phyloP scores from a whole-genome alignment of 805 yeast species.

The Metschnikowia lunata region DNA sequence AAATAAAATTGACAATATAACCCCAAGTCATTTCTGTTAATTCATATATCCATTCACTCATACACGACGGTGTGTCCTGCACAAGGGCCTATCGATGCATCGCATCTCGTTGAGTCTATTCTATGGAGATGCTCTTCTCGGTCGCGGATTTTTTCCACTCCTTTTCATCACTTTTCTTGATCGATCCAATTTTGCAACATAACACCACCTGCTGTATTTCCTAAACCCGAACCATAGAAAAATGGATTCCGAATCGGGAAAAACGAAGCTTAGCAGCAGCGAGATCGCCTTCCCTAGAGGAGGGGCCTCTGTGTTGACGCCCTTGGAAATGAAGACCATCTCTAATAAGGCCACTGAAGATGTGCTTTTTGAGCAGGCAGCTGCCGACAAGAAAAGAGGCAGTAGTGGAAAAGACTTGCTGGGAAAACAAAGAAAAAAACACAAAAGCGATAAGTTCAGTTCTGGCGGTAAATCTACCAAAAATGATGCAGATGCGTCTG shows the following conservation, averaged over 20 bases:
- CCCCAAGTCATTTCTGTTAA: too few species aligned
- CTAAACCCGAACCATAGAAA: background rate
- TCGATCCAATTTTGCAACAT: background rate
- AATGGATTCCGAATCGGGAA: constrained; percentile 18
- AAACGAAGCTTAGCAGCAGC: constrained; percentile 33
- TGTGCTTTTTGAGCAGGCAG: constrained; percentile 64
- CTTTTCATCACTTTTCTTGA: background rate
- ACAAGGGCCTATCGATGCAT: too few species aligned
- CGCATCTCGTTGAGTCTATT: too few species aligned
- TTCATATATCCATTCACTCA: too few species aligned
- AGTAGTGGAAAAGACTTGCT: constrained; percentile 21
- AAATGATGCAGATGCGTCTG: constrained; percentile 11
- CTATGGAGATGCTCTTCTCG: background rate
- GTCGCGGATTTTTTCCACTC: background rate
- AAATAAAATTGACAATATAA: too few species aligned
- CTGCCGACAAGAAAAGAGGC: constrained; percentile 26
- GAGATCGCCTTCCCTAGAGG: constrained; percentile 91
- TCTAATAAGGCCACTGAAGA: constrained; percentile 90
- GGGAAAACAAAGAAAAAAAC: constrained; percentile 23
- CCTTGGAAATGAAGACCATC: constrained; percentile 87
- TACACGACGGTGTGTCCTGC: too few species aligned
- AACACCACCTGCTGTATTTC: background rate
- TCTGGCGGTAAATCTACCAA: constrained; percentile 4
- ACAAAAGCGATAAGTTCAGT: constrained; percentile 17
- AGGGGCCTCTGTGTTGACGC: constrained; percentile 79